Evolutionary conservation across 208 protist genomes (phyloP).

Genomic region (Crithidia acanthocephali): DNA sequence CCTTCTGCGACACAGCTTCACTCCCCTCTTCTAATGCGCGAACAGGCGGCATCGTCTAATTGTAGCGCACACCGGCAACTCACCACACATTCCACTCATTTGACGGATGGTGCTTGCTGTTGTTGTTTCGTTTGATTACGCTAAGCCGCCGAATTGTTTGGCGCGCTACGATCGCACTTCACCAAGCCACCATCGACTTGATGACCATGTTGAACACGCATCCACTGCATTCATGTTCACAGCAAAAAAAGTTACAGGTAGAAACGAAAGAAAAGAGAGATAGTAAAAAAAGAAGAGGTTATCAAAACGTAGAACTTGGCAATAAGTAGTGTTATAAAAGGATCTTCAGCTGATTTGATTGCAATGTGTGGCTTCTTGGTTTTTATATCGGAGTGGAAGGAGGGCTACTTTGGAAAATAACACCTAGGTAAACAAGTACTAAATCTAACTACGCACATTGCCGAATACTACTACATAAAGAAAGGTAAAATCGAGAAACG

Average conservation of each 20-base stretch:
- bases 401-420: not conserved
- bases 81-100: no score
- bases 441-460: conserved; percentile 1
- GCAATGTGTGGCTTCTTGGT: not conserved
- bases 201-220: conserved; percentile 2
- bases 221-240: conserved; percentile 1
- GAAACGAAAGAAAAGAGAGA: conserved; percentile 7
- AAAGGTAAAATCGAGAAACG: not conserved
- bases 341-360: not conserved
- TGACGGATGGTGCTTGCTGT: not conserved
- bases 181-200: conserved; percentile 11
- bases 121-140: not conserved
- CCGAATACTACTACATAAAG: conserved; percentile 5
- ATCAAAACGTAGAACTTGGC: not conserved
- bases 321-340: not conserved
- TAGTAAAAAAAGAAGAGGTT: conserved; percentile 16
- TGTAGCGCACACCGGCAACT: no score
- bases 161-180: not conserved
- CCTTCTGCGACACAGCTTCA: no score
- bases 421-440: not conserved
- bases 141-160: not conserved
- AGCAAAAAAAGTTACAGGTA: conserved; percentile 17
- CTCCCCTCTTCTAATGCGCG: no score
- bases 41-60: no score
- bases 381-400: not conserved